These are phyloP conservation scores for Tulasnella calospora DNA, from an alignment of 768 basidiomycete genomes.

Conservation along the genomic window DNA sequence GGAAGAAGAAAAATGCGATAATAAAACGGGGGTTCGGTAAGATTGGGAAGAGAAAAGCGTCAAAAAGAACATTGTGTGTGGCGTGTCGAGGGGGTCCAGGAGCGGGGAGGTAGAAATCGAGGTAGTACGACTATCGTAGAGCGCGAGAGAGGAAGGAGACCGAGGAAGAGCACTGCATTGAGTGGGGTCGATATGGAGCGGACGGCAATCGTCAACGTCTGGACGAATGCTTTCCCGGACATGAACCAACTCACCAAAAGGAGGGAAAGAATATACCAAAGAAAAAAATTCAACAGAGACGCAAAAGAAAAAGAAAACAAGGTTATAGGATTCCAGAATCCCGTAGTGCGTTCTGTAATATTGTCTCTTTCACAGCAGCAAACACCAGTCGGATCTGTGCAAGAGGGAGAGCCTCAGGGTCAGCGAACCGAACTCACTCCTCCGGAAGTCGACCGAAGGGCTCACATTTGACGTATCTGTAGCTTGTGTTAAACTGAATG, in stretches of 20 bases:
- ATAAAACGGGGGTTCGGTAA: background rate
- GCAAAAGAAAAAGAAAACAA: background rate
- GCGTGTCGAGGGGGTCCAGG: background rate
- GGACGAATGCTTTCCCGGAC: background rate
- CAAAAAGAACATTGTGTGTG: background rate
- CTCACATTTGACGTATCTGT: constrained; percentile 80
- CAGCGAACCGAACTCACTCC: background rate
- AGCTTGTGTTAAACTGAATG: constrained; percentile 69
- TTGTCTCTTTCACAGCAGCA: constrained; percentile 89
- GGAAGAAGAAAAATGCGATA: background rate
- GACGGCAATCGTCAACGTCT: background rate
- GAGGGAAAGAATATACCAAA: background rate
- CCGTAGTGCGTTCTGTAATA: constrained; percentile 79
- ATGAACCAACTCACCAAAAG: background rate
- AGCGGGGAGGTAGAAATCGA: background rate
- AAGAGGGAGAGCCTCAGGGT: background rate
- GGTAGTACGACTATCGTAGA: background rate
- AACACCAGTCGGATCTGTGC: constrained; percentile 55
- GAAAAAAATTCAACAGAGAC: too few relatives aligned
- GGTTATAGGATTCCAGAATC: constrained; percentile 72
- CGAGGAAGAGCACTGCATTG: background rate
- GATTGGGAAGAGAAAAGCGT: background rate
- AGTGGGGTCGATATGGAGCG: too few relatives aligned
- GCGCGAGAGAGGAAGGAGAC: background rate
- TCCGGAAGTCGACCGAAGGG: background rate